A percentile compares a stretch with the other conserved stretches of the same genome.
These are phyloP conservation scores for Astrephomene gubernaculifera DNA, from an alignment of 139 green algal genomes.

Conservation along the genomic window DNA sequence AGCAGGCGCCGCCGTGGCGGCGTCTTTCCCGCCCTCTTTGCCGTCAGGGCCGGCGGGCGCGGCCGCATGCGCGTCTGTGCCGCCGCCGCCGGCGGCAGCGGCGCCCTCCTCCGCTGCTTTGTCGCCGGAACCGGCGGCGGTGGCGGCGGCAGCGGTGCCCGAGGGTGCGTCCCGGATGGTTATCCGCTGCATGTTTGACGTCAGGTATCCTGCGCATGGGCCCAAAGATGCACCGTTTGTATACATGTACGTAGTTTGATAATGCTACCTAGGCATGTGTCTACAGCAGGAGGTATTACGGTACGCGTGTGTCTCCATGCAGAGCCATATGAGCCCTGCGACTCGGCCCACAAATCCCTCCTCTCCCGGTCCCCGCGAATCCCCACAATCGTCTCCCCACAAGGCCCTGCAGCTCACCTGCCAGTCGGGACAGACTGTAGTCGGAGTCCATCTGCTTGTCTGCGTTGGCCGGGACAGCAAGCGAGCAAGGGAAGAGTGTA, in stretches of 20 bases:
- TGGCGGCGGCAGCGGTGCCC: background rate
- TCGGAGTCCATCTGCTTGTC: slow-evolving; percentile 48
- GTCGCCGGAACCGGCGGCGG: background rate
- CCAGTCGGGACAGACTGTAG: slow-evolving; percentile 38
- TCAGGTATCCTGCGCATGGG: slow-evolving; percentile 14
- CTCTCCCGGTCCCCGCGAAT: background rate
- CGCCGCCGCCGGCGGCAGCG: background rate
- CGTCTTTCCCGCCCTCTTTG: slow-evolving; percentile 5
- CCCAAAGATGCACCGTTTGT: background rate
- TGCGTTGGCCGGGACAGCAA: background rate
- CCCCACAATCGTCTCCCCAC: background rate
- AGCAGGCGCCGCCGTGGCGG: background rate
- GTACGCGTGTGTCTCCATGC: background rate
- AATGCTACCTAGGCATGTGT: background rate
- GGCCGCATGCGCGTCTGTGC: background rate
- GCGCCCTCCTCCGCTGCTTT: background rate
- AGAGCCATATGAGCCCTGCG: background rate
- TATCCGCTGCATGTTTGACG: slow-evolving; percentile 31
- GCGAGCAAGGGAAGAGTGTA: no score
- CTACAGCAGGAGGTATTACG: background rate
- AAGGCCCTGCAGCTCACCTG: background rate
- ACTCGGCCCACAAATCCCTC: background rate
- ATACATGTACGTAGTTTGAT: background rate
- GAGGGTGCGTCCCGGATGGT: background rate
- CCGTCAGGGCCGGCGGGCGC: background rate